phyloP scores from a whole-genome alignment of 371 early-diverging fungal genomes.

The Syncephalastrum sp. region DNA sequence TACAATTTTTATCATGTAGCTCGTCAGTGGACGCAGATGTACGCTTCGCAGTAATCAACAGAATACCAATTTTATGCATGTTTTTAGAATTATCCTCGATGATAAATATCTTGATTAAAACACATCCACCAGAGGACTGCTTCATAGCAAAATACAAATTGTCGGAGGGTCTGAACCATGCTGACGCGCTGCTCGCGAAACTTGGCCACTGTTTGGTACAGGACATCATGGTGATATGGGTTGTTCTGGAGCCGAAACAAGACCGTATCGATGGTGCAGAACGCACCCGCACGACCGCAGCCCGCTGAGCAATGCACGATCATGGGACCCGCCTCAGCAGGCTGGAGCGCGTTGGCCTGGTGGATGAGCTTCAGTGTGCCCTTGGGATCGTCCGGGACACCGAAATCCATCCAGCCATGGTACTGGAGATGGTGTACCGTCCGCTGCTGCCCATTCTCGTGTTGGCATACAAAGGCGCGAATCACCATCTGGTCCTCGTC shows the following conservation, averaged over 20 bases:
- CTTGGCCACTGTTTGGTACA: slow-evolving; percentile 63
- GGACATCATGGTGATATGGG: slow-evolving; percentile 38
- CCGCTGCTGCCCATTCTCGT: slow-evolving; percentile 28
- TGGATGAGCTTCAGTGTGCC: slow-evolving; percentile 63
- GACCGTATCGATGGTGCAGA: slow-evolving; percentile 81
- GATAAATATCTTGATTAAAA: too few species aligned
- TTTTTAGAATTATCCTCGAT: too few species aligned
- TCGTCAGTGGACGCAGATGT: slow-evolving; percentile 24
- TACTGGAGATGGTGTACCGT: slow-evolving; percentile 78
- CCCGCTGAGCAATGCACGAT: slow-evolving; percentile 98
- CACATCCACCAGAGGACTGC: slow-evolving; percentile 65
- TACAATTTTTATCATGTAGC: slow-evolving; percentile 9
- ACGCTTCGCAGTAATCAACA: slow-evolving; percentile 14
- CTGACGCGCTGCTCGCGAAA: slow-evolving; percentile 83
- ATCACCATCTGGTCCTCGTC: slow-evolving; percentile 35
- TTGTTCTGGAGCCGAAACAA: slow-evolving; percentile 8
- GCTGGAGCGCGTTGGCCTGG: slow-evolving; percentile 55
- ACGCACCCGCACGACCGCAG: slow-evolving; percentile 95
- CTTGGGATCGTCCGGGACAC: slow-evolving; percentile 65
- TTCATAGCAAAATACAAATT: slow-evolving; percentile 91
- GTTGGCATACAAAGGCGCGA: slow-evolving; percentile 16
- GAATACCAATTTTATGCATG: neutral
- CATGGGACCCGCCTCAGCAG: slow-evolving; percentile 60
- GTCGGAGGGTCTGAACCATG: slow-evolving; percentile 87
- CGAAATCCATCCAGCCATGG: slow-evolving; percentile 91